phyloP scores from a whole-genome alignment of 2,329 filamentous ascomycete species.

The Byssochlamys sp. region DNA sequence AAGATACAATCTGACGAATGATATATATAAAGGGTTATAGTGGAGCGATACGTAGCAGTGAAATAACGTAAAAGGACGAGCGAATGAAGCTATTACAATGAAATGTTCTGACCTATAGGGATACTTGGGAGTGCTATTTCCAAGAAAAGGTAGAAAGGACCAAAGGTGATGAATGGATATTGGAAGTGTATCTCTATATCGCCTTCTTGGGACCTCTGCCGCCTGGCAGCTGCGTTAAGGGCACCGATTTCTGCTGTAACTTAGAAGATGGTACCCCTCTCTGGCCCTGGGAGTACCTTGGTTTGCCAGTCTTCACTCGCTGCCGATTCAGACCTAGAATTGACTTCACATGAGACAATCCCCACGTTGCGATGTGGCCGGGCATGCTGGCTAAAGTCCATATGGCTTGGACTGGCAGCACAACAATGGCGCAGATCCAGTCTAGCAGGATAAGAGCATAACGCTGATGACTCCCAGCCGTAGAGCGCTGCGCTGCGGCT shows the following conservation, averaged over 20 bases:
- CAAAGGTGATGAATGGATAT: background rate
- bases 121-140: background rate
- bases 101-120: background rate
- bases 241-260: constrained; percentile 4
- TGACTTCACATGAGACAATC: constrained; percentile 8
- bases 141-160: background rate
- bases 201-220: background rate
- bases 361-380: constrained; percentile 13
- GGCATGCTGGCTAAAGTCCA: constrained; percentile 24
- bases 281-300: constrained; percentile 11
- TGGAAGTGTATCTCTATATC: background rate
- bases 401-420: constrained; percentile 27
- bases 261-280: constrained; percentile 1
- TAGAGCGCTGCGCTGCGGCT: constrained; percentile 50
- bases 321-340: constrained; percentile 1
- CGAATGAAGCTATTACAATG: background rate
- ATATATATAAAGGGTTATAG: background rate
- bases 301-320: constrained; percentile 10
- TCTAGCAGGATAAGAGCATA: constrained; percentile 24
- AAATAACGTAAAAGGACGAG: background rate
- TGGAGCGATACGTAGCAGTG: background rate
- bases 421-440: constrained; percentile 24
- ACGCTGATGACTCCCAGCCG: constrained; percentile 11
- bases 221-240: background rate
- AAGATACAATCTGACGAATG: background rate